Evolutionary conservation across 2,329 filamentous ascomycete species (phyloP).

Genomic region (Paecilomyces niveus): DNA sequence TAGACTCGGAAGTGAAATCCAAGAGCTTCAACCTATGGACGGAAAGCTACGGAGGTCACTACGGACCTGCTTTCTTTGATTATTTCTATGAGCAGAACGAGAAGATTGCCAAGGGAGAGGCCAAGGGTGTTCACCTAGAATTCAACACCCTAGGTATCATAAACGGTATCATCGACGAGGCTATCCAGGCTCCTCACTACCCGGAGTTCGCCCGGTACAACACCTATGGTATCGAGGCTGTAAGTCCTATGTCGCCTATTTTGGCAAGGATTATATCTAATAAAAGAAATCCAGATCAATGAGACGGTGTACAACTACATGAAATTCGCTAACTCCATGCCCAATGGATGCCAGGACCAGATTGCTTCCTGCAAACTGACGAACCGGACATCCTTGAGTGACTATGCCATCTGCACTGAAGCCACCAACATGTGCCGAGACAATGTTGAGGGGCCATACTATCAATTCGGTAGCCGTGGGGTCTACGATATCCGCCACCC

Average conservation of each 20-base stretch:
- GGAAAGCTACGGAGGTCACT: slow-evolving; percentile 47
- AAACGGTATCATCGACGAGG: slow-evolving; percentile 51
- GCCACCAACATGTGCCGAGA: slow-evolving; percentile 50
- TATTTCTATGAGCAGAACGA: slow-evolving; percentile 54
- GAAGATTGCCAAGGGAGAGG: slow-evolving; percentile 44
- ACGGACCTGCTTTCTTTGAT: slow-evolving; percentile 49
- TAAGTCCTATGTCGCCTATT: slow-evolving; percentile 9
- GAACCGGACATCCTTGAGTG: slow-evolving; percentile 51
- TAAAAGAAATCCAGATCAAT: slow-evolving; percentile 34
- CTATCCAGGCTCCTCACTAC: slow-evolving; percentile 44
- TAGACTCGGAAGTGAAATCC: slow-evolving; percentile 44
- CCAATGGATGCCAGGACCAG: slow-evolving; percentile 54
- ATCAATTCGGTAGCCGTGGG: slow-evolving; percentile 46
- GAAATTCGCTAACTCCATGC: slow-evolving; percentile 54
- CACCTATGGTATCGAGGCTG: slow-evolving; percentile 46
- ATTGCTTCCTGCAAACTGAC: slow-evolving; percentile 59
- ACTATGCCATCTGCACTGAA: slow-evolving; percentile 44
- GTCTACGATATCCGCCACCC: slow-evolving; percentile 57
- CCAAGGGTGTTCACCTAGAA: slow-evolving; percentile 44
- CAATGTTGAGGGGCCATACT: slow-evolving; percentile 53
- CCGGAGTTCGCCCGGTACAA: slow-evolving; percentile 50
- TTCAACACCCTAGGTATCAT: slow-evolving; percentile 50
- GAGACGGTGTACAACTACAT: slow-evolving; percentile 54
- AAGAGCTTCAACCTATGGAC: slow-evolving; percentile 55
- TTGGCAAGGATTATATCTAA: neutral